These are phyloP conservation scores for Fusarium bulbicola DNA, from an alignment of 2,329 filamentous ascomycete species.

Conservation along the genomic window DNA sequence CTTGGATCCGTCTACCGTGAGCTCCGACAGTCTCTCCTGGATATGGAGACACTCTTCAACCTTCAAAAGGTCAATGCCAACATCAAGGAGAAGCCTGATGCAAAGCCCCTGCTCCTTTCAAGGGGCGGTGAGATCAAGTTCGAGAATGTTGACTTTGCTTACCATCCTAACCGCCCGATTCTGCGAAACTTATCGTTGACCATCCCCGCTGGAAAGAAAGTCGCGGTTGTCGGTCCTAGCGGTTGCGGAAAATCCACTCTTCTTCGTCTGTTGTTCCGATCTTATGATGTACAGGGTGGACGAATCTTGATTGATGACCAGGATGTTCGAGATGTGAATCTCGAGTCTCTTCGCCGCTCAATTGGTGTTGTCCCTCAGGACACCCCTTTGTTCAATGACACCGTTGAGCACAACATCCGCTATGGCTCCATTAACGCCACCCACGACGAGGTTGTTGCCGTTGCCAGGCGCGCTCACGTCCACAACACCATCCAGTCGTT, in stretches of 20 bases:
- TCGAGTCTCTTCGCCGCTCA: slow-evolving; percentile 83
- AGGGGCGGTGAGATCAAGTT: slow-evolving; percentile 91
- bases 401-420: slow-evolving; percentile 92
- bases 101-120: slow-evolving; percentile 75
- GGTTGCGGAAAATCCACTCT: slow-evolving; percentile 98
- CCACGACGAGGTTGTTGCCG: slow-evolving; percentile 76
- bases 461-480: slow-evolving; percentile 83
- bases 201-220: slow-evolving; percentile 94
- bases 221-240: slow-evolving; percentile 93
- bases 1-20: slow-evolving; percentile 98
- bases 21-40: slow-evolving; percentile 89
- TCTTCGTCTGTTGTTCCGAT: slow-evolving; percentile 89
- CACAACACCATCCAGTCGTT: slow-evolving; percentile 83
- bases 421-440: slow-evolving; percentile 87
- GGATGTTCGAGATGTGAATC: slow-evolving; percentile 82
- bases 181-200: slow-evolving; percentile 84
- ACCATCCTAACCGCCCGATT: slow-evolving; percentile 86
- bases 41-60: slow-evolving; percentile 99
- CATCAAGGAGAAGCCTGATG: slow-evolving; percentile 80
- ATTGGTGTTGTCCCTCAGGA: slow-evolving; percentile 98
- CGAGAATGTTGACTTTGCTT: slow-evolving; percentile 94
- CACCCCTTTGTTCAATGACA: slow-evolving; percentile 96
- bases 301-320: slow-evolving; percentile 93
- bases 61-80: slow-evolving; percentile 95
- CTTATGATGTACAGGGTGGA: slow-evolving; percentile 87